Evolutionary conservation across 257 asterid genomes (phyloP).

Genomic region (Ehretia macrophylla): DNA sequence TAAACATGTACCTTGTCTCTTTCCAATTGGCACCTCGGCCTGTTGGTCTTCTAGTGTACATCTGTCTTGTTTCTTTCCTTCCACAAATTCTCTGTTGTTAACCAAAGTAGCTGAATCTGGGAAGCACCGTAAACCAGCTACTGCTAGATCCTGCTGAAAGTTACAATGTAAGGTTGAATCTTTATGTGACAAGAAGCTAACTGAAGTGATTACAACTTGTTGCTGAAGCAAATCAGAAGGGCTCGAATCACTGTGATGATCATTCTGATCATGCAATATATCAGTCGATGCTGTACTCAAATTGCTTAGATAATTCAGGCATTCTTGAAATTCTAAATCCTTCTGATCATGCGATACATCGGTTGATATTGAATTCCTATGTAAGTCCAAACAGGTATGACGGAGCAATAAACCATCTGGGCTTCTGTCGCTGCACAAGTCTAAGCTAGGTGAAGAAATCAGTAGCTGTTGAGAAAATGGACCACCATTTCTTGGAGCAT

Average conservation of each 20-base stretch:
- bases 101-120: neutral
- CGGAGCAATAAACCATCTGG: too few species aligned
- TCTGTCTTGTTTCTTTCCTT: too few species aligned
- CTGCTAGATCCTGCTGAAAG: too few species aligned
- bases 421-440: too few species aligned
- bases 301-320: neutral
- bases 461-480: too few species aligned
- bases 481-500: too few species aligned
- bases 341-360: neutral
- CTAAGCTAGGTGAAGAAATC: too few species aligned
- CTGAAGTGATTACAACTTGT: neutral
- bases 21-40: neutral
- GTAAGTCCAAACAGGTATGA: too few species aligned
- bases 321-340: neutral
- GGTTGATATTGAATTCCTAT: too few species aligned
- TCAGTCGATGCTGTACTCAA: neutral
- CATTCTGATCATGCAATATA: neutral
- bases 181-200: neutral
- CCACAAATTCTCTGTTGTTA: neutral
- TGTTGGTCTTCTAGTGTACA: neutral
- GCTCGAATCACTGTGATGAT: neutral
- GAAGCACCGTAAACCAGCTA: too few species aligned
- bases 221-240: neutral
- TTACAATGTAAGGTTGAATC: too few species aligned
- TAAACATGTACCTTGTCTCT: too few species aligned